Base-by-base conservation (phyloP, 345 rosid species). In the Bruguiera gymnorhiza region DNA sequence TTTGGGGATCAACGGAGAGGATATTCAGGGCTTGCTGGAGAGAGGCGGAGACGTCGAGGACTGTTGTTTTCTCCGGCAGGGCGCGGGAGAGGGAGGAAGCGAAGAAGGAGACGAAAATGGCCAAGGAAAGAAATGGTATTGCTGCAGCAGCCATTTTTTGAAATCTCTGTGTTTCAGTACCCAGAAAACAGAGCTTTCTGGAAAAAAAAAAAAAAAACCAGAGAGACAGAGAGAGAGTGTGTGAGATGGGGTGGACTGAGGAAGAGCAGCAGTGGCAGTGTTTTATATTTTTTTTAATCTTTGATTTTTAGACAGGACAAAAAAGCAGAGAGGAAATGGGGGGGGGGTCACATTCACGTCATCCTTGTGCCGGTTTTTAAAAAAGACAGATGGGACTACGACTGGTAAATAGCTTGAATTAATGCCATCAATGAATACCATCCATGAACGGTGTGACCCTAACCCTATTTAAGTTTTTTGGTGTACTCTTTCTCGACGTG, bases 31-130 rank as follows among this genome's bases (percentile, higher is more conserved):
- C 76, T 58, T 75, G 91, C 56, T 76, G 70, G 75, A 89, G 88
- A 69, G 93, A 76, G 16, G 85, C 60, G 31, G 70, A 67, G 64
- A 89, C 84, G 51, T 89, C 83, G 68, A 87, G 89, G 0, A 72
- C 37, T 0, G 82, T 23, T 8, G 87, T n/a, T 21, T 58, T 5
- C 5, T 30, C 58, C 0, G 81, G 34, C 23, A 74, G 55, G 61
- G 69, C 21, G 26, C 96, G 92, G 55, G 89, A 80, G 24, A 70
- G 67, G 32, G 69, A 8, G 18, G 74, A 52, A 5, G 70, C 6
- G 65, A 70, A 46, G 46, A 71, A 56, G 37, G 56, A 9, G 26
- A 79, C 9, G 54, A 77, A 16, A 65, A 65, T 0, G 39, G 72
- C 0, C 51, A 77, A 59, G 71, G 80, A n/a, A 32, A 68, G 19